phyloP scores from a whole-genome alignment of 352 stramenopile genomes.

The Phytopythium montanum region DNA sequence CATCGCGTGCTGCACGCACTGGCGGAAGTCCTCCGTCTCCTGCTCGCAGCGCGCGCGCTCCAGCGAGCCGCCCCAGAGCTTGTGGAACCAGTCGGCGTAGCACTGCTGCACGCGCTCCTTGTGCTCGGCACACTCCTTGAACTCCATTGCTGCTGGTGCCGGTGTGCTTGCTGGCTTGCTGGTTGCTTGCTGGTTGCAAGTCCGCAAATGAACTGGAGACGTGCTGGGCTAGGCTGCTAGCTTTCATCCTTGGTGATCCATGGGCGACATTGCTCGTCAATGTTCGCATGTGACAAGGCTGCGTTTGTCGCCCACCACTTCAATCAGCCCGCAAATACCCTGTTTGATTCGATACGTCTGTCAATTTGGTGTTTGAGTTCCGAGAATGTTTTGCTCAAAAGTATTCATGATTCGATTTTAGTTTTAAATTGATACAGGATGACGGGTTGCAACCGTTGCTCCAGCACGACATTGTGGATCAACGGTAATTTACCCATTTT shows the following conservation, averaged over 20 bases:
- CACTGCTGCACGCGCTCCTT: constrained; percentile 80
- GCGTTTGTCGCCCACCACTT: constrained; percentile 1
- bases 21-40: constrained; percentile 65
- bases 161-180: constrained; percentile 7
- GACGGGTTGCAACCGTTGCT: too few species aligned
- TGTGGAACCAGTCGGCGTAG: constrained; percentile 83
- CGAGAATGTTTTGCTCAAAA: too few species aligned
- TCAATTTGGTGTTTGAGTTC: too few species aligned
- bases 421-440: too few species aligned
- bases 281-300: too few species aligned
- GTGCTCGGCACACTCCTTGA: constrained; percentile 65
- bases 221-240: too few species aligned
- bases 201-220: neutral
- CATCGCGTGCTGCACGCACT: constrained; percentile 68
- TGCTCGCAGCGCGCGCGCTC: constrained; percentile 62
- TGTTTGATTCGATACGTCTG: too few species aligned
- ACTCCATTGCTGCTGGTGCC: constrained; percentile 14
- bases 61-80: constrained; percentile 62
- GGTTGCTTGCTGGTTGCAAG: neutral
- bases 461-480: too few species aligned
- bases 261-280: too few species aligned
- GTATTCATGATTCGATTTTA: neutral
- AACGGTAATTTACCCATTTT: too few species aligned
- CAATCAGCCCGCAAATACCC: too few species aligned
- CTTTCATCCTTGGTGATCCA: too few species aligned